Conservation (phyloP, 1,284 basidiomycete genomes). For the Pseudozyma sp. region DNA sequence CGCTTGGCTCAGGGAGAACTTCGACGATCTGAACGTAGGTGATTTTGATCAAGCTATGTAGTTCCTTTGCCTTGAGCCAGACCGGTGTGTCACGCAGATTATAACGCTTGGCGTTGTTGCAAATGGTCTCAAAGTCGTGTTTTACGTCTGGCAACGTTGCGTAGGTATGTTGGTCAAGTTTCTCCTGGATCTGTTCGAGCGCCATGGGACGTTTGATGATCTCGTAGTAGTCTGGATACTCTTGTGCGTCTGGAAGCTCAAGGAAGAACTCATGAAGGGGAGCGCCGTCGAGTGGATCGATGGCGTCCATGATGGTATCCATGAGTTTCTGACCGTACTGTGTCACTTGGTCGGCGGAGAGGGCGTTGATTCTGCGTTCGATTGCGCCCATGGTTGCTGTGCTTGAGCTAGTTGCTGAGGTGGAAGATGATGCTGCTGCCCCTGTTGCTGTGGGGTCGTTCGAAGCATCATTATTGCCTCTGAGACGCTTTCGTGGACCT, state of each 20-base stretch:
- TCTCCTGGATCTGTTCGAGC: conserved; percentile 80
- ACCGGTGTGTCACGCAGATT: conserved; percentile 87
- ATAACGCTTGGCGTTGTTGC: conserved; percentile 88
- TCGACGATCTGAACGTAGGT: conserved; percentile 55
- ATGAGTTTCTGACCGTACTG: conserved; percentile 42
- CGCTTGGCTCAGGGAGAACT: conserved; percentile 35
- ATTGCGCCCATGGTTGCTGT: conserved; percentile 33
- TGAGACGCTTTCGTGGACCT: conserved; percentile 53
- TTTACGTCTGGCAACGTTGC: conserved; percentile 78
- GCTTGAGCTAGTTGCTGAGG: conserved; percentile 6
- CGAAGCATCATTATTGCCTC: conserved; percentile 29
- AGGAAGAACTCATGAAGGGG: conserved; percentile 80
- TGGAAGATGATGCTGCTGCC: conserved; percentile 5
- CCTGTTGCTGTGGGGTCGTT: conserved; percentile 20
- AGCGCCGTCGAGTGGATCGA: conserved; percentile 46
- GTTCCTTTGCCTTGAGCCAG: conserved; percentile 81
- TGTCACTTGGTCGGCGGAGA: conserved; percentile 29
- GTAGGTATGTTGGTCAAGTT: conserved; percentile 78
- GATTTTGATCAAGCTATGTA: conserved; percentile 69
- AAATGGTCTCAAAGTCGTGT: conserved; percentile 85
- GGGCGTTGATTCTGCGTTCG: conserved; percentile 41
- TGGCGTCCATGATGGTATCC: conserved; percentile 41
- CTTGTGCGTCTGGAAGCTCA: conserved; percentile 79
- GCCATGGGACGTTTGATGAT: conserved; percentile 85
- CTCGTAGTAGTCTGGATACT: conserved; percentile 93